Evolutionary conservation across 2,329 filamentous ascomycete genomes (phyloP), one percentile per base, ranked within the genome.

Genomic region (Aspergillus eucalypticola): DNA sequence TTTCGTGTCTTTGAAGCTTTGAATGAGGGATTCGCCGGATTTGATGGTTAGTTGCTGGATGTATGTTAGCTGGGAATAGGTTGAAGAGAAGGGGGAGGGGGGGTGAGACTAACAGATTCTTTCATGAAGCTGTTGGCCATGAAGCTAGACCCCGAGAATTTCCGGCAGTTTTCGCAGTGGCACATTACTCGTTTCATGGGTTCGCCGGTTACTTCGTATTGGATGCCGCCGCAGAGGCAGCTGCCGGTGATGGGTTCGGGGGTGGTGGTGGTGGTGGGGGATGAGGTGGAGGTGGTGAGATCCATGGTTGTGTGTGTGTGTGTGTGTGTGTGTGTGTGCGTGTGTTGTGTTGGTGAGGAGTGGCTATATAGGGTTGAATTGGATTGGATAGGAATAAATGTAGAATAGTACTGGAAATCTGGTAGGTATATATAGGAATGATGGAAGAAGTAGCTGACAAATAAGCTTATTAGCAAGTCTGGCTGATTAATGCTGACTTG

Each of bases 141-240:
- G 21, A 68, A 69, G 2, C 55, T 59, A 1, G 67, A 69, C 0
- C 67, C 68, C 10, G 59, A 66, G 27, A 52, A 48, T 41, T 70
- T 67, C 29, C 67, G 68, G 50, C 68, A 70, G 23, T 58, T 69
- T 17, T 66, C 53, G 46, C 68, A 70, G 59, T 70, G 64, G 55
- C 68, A 70, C 25, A 67, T 44, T 3, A 66, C 51, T 35, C 57
- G 60, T 15, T 58, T 55, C 11, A 58, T 11, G 0, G 67, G 65
- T 1, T 39, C 19, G 5, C 62, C 67, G n/a, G 56, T 60, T 5
- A 69, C 8, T 52, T 64, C 42, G 54, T 67, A 70, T 15, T 60
- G 52, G 8, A 70, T 46, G n/a, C 54, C 54, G 19, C 58, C 58
- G 53, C 68, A 70, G 50, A 70, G 63, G 19, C 68, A 70, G 15